These are phyloP conservation scores for Microstegium vimineum DNA, from an alignment of 176 grass and related monocot species.

Conservation along the genomic window DNA sequence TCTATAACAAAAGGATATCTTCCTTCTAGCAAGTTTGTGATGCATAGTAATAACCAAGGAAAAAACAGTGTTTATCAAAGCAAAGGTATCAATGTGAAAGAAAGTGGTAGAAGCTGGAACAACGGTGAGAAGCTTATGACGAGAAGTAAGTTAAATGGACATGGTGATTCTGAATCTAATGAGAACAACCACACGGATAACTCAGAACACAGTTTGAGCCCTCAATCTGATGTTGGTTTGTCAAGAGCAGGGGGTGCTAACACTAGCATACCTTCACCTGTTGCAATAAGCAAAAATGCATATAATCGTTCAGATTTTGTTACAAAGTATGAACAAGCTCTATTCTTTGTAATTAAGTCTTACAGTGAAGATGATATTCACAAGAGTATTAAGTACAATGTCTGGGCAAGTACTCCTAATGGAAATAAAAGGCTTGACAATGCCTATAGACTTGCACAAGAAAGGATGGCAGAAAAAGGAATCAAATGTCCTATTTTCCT, in stretches of 20 bases:
- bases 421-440: conserved; percentile 94
- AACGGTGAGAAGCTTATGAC: conserved; percentile 43
- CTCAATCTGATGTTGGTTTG: conserved; percentile 20
- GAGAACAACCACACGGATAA: conserved; percentile 37
- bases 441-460: conserved; percentile 73
- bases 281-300: conserved; percentile 41
- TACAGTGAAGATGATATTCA: conserved; percentile 98
- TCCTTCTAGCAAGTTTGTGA: conserved; percentile 44
- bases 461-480: conserved; percentile 67
- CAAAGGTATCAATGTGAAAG: conserved; percentile 43
- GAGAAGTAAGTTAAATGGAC: conserved; percentile 51
- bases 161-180: conserved; percentile 34
- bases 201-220: conserved; percentile 27
- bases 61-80: conserved; percentile 48
- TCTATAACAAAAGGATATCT: conserved; percentile 57
- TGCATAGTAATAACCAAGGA: conserved; percentile 56
- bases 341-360: conserved; percentile 97
- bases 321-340: conserved; percentile 72
- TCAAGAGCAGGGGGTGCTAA: conserved; percentile 18
- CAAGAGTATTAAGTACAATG: conserved; percentile 97
- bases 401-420: conserved; percentile 94
- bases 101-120: conserved; percentile 50
- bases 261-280: conserved; percentile 16
- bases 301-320: conserved; percentile 72
- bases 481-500: conserved; percentile 73